Evolutionary conservation across 2,329 filamentous ascomycete genomes (phyloP), one percentile per base, ranked within the genome.

Genomic region (Scedosporium minutisporum): DNA sequence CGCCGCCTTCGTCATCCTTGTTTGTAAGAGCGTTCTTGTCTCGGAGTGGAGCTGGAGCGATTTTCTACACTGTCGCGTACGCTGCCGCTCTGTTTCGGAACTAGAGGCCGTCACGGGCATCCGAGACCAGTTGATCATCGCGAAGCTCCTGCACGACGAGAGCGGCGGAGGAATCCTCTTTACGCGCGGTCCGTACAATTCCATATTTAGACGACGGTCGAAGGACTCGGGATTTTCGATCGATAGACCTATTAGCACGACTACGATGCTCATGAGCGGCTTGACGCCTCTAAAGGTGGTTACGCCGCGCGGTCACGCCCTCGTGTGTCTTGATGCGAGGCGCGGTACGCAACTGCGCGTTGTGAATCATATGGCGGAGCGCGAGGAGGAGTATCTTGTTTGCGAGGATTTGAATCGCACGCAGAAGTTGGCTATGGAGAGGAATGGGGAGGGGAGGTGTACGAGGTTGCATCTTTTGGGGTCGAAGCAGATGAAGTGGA

Each of bases 21-120:
- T 72, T 1, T 63, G 60, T 44, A 72, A 73, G 65, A 65, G 60
- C 53, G 46, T 69, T 16, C 60, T 63, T 0, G 70, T 73, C 2
- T 46, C 63, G 2, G 60, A 66, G 3, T 73, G 71, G 71, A 29
- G 66, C 0, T 73, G 71, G 71, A 65, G 66, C 18, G 70, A 72
- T 63, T 73, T 73, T 51, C 61, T 73, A 10, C 68, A 62, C 6
- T 27, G 66, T 0, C 63, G 63, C 1, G 71, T 73, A 3, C 59
- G 59, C 4, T 73, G 71, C 63, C 62, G 65, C 18, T 66, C 64
- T 6, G 67, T 71, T 1, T 68, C 65, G 3, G 69, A 72, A 60
- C 62, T 72, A 4, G 46, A 57, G 10, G 62, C 64, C 12, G 64
- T 68, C 4, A 70, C 68, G 1, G 64, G 67, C 6, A 46, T 71